phyloP scores from a whole-genome alignment of 495 filamentous ascomycete genomes.

The Staphylotrichum longicolle region DNA sequence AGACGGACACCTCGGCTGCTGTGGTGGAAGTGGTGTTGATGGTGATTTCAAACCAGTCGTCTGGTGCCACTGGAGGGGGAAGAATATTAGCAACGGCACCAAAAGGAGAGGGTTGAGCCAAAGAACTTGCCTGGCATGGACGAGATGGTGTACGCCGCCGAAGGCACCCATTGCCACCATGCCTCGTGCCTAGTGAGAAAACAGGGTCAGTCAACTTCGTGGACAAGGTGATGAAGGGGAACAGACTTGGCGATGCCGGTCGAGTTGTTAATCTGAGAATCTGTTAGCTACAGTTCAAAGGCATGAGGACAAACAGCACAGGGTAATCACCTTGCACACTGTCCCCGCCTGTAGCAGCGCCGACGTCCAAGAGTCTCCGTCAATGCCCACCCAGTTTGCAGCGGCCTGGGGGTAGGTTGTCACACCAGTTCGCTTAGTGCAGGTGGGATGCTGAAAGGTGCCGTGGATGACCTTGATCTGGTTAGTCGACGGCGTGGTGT shows the following conservation, averaged over 20 bases:
- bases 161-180: conserved; percentile 37
- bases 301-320: no score
- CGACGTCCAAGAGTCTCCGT: conserved; percentile 26
- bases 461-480: conserved; percentile 31
- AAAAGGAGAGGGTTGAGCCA: not conserved
- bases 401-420: conserved; percentile 30
- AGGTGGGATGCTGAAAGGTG: conserved; percentile 29
- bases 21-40: conserved; percentile 32
- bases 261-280: conserved; percentile 26
- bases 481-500: conserved; percentile 21
- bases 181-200: conserved; percentile 24
- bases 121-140: conserved; percentile 26
- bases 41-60: conserved; percentile 34
- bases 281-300: not conserved
- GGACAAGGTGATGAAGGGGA: not conserved
- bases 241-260: conserved; percentile 23
- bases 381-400: conserved; percentile 35
- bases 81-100: not conserved
- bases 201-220: not conserved
- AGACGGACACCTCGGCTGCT: conserved; percentile 24
- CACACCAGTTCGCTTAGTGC: conserved; percentile 23
- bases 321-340: conserved; percentile 26
- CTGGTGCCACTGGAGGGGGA: conserved; percentile 20
- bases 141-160: conserved; percentile 23
- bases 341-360: conserved; percentile 34